These are phyloP conservation scores for Elongisporangium anandrum DNA, from an alignment of 352 stramenopile genomes.

Conservation along the genomic window DNA sequence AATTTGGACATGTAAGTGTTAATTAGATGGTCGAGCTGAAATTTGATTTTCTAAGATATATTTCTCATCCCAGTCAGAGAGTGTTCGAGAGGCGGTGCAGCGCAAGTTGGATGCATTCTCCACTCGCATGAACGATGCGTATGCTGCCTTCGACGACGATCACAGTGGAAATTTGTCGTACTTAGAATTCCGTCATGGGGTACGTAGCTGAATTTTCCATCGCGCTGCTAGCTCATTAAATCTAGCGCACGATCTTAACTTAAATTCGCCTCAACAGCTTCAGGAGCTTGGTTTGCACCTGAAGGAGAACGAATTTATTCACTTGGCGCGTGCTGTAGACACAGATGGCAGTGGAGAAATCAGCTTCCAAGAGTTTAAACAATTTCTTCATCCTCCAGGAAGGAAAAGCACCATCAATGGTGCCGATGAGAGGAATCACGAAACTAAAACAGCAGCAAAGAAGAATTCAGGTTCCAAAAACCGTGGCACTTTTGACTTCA, in stretches of 20 bases:
- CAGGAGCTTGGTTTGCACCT: conserved; percentile 43
- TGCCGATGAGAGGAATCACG: conserved; percentile 1
- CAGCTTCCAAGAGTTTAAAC: conserved; percentile 54
- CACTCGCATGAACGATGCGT: conserved; percentile 40
- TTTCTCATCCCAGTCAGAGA: not conserved
- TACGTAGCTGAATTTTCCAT: conserved; percentile 9
- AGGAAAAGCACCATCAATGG: not conserved
- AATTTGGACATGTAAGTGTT: conserved; percentile 1
- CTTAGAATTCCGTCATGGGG: conserved; percentile 37
- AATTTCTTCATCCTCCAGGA: conserved; percentile 19
- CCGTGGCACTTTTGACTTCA: conserved; percentile 33
- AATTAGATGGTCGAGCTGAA: no score
- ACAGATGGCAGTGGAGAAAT: conserved; percentile 49
- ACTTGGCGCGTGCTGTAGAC: conserved; percentile 31
- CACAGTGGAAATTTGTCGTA: conserved; percentile 53
- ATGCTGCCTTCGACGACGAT: conserved; percentile 48
- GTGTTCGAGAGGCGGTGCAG: conserved; percentile 25
- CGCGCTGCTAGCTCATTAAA: no score
- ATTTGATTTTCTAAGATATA: no score
- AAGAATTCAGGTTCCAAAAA: conserved; percentile 11
- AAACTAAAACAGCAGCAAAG: not conserved
- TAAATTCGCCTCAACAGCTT: conserved; percentile 18
- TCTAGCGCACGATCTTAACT: conserved; percentile 1
- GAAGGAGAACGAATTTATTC: conserved; percentile 42
- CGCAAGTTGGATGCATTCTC: conserved; percentile 37